Evolutionary conservation across 2,329 filamentous ascomycete species (phyloP).

Genomic region (Pyrenophora tritici-repentis): DNA sequence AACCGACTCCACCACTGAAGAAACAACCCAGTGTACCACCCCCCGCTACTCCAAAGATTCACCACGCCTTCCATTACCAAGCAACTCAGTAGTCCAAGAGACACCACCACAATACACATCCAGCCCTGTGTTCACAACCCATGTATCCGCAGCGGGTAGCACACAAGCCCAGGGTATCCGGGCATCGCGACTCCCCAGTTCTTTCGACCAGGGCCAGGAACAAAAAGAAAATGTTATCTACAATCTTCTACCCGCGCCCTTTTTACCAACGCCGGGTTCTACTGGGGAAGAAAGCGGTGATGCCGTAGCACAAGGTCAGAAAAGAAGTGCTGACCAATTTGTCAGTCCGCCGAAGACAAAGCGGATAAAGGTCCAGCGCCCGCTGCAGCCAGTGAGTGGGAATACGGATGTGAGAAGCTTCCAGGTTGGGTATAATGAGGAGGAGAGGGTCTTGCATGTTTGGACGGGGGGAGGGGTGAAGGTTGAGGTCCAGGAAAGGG

Average conservation of each 20-base stretch:
- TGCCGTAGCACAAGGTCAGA: neutral
- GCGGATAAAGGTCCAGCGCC: constrained; percentile 18
- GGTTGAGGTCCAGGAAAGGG: too few relatives aligned
- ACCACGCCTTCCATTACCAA: neutral
- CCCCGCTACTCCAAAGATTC: constrained; percentile 18
- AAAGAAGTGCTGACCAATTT: constrained; percentile 7
- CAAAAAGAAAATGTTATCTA: too few relatives aligned
- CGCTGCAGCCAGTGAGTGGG: constrained; percentile 15
- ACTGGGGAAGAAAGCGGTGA: neutral
- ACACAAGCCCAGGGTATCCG: constrained; percentile 28
- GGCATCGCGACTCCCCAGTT: constrained; percentile 26
- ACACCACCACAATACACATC: constrained; percentile 1
- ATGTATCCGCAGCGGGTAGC: constrained; percentile 20
- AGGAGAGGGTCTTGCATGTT: neutral
- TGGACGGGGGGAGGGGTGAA: neutral
- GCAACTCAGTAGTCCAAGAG: neutral
- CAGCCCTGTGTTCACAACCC: constrained; percentile 15
- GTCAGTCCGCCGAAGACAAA: constrained; percentile 30
- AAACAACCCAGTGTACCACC: constrained; percentile 23
- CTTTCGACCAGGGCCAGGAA: neutral
- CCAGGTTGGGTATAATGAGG: too few relatives aligned
- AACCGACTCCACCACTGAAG: constrained; percentile 30
- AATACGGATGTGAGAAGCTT: neutral
- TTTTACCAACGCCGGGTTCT: neutral
- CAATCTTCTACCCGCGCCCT: too few relatives aligned